Evolutionary conservation across 2,329 filamentous ascomycete genomes (phyloP).

Genomic region (Cryphonectria carpinicola): DNA sequence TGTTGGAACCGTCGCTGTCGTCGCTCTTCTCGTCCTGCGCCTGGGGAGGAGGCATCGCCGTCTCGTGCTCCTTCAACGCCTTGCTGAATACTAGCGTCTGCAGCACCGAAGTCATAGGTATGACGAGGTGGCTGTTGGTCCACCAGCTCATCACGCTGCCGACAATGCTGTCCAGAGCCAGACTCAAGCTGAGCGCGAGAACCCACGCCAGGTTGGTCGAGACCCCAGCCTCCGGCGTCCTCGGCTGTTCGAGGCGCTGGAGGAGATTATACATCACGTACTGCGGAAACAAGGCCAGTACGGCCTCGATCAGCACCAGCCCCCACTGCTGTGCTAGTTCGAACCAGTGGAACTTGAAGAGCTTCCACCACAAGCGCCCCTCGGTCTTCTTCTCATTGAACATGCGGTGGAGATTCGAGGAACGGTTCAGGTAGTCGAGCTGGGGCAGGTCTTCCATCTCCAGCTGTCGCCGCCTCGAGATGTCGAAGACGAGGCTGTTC

Average conservation of each 20-base stretch:
- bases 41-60: conserved; percentile 32
- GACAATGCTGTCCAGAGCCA: conserved; percentile 39
- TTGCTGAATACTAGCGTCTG: conserved; percentile 43
- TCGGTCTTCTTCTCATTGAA: conserved; percentile 31
- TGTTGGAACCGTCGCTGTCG: conserved; percentile 24
- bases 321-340: conserved; percentile 39
- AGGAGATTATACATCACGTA: conserved; percentile 42
- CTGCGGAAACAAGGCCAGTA: conserved; percentile 40
- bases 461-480: conserved; percentile 37
- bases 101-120: conserved; percentile 38
- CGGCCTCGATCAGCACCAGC: conserved; percentile 37
- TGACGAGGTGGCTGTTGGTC: conserved; percentile 39
- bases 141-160: conserved; percentile 40
- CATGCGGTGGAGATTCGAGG: conserved; percentile 33
- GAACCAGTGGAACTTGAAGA: conserved; percentile 35
- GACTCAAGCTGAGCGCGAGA: conserved; percentile 36
- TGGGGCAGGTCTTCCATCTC: conserved; percentile 39
- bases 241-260: conserved; percentile 37
- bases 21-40: conserved; percentile 27
- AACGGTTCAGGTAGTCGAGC: conserved; percentile 38
- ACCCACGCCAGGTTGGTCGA: conserved; percentile 40
- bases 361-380: conserved; percentile 39
- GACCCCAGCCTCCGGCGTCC: conserved; percentile 25
- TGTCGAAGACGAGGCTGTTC: conserved; percentile 39
- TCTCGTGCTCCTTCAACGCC: conserved; percentile 41